These are phyloP conservation scores for Termitomyces sp. DNA, from an alignment of 768 basidiomycete species.

Conservation along the genomic window DNA sequence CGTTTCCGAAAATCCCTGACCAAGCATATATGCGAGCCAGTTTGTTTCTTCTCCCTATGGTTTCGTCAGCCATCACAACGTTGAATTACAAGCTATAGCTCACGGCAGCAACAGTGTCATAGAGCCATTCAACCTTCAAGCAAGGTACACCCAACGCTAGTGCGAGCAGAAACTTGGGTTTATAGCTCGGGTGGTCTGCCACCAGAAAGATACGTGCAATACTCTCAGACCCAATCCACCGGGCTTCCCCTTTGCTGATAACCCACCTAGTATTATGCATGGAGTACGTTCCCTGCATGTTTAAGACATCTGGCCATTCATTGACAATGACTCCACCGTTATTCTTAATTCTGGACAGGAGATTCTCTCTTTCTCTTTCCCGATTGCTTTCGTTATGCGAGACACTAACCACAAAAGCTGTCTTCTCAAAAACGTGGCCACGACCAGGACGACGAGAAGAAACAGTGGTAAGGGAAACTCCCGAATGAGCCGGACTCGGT, in stretches of 20 bases:
- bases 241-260: constrained; percentile 42
- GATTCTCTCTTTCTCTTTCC: constrained; percentile 35
- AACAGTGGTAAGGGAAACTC: constrained; percentile 33
- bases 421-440: constrained; percentile 38
- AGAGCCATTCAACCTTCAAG: constrained; percentile 54
- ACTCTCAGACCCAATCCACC: constrained; percentile 35
- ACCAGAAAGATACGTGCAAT: constrained; percentile 60
- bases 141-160: constrained; percentile 87
- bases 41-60: constrained; percentile 35
- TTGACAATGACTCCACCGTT: constrained; percentile 57
- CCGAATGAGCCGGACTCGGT: constrained; percentile 47
- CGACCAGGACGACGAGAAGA: constrained; percentile 25
- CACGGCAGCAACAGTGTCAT: constrained; percentile 29
- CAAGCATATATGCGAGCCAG: constrained; percentile 59
- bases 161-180: constrained; percentile 77
- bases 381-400: constrained; percentile 39
- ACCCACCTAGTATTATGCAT: constrained; percentile 46
- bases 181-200: constrained; percentile 60
- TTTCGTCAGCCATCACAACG: background rate
- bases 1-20: constrained; percentile 49
- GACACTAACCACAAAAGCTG: constrained; percentile 60
- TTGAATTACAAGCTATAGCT: constrained; percentile 12
- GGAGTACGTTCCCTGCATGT: constrained; percentile 47
- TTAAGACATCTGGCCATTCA: constrained; percentile 54
- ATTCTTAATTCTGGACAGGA: constrained; percentile 38